Conservation (phyloP, 2,329 filamentous ascomycete species). For the Colletotrichum endophyticum region DNA sequence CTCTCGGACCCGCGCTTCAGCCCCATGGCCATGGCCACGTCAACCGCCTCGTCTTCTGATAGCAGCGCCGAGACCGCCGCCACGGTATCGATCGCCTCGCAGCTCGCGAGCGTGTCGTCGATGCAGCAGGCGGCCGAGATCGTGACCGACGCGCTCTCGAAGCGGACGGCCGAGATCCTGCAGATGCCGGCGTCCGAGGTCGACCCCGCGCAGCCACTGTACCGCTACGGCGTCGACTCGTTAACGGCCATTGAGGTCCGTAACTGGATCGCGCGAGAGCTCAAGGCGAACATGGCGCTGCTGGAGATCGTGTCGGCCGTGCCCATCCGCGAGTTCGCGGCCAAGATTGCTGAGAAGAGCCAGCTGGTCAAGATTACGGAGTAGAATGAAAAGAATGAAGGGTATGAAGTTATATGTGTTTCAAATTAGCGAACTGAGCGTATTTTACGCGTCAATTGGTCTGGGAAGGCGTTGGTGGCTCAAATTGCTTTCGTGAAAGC, state of each 20-base stretch:
- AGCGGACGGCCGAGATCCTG: background rate
- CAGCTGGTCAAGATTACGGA: background rate
- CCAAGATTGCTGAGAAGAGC: conserved; percentile 36
- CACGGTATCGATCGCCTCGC: conserved; percentile 25
- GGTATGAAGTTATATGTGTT: background rate
- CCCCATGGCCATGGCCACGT: conserved; percentile 46
- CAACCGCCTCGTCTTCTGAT: conserved; percentile 23
- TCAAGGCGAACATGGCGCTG: conserved; percentile 48
- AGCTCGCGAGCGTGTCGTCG: conserved; percentile 33
- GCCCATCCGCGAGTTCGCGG: conserved; percentile 42
- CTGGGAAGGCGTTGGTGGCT: background rate
- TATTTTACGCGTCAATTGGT: background rate
- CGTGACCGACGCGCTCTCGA: conserved; percentile 36
- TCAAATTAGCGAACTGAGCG: background rate
- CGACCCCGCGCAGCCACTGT: conserved; percentile 19
- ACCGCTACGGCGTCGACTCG: conserved; percentile 27
- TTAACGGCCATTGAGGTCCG: conserved; percentile 24
- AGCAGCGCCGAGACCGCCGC: conserved; percentile 2
- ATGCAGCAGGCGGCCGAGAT: conserved; percentile 34
- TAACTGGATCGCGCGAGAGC: conserved; percentile 43
- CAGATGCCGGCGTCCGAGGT: conserved; percentile 17
- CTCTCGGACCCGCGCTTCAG: conserved; percentile 59
- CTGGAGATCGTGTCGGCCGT: conserved; percentile 52
- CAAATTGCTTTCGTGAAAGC: background rate
- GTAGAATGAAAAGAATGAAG: background rate